Base-by-base conservation (phyloP, 805 yeast genomes). In the Saccharomycopsis lassenensis region DNA sequence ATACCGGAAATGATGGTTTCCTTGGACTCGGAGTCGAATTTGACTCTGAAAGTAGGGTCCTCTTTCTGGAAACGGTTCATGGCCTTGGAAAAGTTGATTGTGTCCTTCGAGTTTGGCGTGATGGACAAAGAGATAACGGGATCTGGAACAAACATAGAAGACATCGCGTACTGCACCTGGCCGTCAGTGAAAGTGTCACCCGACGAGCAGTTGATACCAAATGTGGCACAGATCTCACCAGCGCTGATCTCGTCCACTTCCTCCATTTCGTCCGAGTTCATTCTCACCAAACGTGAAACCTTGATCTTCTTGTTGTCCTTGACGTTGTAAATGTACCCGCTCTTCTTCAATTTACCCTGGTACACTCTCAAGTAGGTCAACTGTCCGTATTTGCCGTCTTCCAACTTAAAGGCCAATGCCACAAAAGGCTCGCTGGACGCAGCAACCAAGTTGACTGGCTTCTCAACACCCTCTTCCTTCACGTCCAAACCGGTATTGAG, bases 211-310 rank as follows among this genome's bases (percentile, higher is more conserved):
- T 91, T 98, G 49, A 91, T 83, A 62, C 99, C 99, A 52, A 91
- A 91, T 40, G 97, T 89, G 37, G 99, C 99, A 65, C 99, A 91
- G 51, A 91, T 91, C 65, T 91, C 98, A 57, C 99, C 99, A 21
- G 97, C 89, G 16, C 89, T 91, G 52, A 85, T 79, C 62, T 87
- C 96, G 33, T 77, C 82, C 33, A 85, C 91, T 56, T 91, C 99
- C 65, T 91, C 98, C 97, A 91, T 87, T 57, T 91, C 98, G 45
- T 87, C 84, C 20, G 96, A 85, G 65, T 91, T 97, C 99, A 91
- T 91, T 63, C 97, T 80, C 35, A 86, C 98, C 52, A 91, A 70
- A 54, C 98, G 74, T 10, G 96, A 71, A 36, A 91, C 83, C 65
- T 91, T 91, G 46, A 86, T 83, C 59, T 77, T 83, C 67, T 91